Conservation (phyloP, 2,329 filamentous ascomycete genomes). For the Cercospora nicotianae region DNA sequence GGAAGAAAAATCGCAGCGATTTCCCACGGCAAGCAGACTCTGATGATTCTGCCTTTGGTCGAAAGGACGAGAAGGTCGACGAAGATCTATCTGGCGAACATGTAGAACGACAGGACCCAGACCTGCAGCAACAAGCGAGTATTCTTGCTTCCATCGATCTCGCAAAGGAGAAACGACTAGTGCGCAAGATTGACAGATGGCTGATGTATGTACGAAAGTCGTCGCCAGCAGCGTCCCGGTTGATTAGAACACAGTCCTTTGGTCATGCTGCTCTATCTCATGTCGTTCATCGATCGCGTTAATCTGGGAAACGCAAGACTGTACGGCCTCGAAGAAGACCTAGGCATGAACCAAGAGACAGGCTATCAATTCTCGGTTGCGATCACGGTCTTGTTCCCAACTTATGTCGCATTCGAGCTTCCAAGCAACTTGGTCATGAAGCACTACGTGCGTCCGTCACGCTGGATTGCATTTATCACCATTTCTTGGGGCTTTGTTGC, state of each 20-base stretch:
- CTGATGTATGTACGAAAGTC: constrained; percentile 47
- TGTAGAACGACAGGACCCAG: not conserved
- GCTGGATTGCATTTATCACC: not conserved
- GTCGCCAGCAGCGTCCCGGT: not conserved
- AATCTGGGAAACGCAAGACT: constrained; percentile 18
- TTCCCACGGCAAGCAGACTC: not conserved
- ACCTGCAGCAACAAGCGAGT: not conserved
- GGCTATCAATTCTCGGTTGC: constrained; percentile 19
- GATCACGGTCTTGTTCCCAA: constrained; percentile 21
- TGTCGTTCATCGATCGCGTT: constrained; percentile 63
- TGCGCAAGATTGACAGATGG: constrained; percentile 68
- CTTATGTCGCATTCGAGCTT: constrained; percentile 17
- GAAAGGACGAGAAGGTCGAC: not conserved
- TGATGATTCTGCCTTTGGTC: not conserved
- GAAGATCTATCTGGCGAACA: not conserved
- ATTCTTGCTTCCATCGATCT: constrained; percentile 34
- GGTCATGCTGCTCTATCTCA: constrained; percentile 71
- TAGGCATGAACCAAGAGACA: constrained; percentile 9
- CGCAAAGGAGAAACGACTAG: constrained; percentile 55
- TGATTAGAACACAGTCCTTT: constrained; percentile 47
- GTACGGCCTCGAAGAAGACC: constrained; percentile 16
- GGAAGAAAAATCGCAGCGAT: not conserved
- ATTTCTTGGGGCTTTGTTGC: not conserved
- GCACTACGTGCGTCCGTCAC: constrained; percentile 4
- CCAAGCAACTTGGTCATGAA: constrained; percentile 22